A percentile compares a stretch with the other conserved stretches of the same genome.
phyloP scores from a whole-genome alignment of 345 rosid genomes.

The Excoecaria cochinchinensis region DNA sequence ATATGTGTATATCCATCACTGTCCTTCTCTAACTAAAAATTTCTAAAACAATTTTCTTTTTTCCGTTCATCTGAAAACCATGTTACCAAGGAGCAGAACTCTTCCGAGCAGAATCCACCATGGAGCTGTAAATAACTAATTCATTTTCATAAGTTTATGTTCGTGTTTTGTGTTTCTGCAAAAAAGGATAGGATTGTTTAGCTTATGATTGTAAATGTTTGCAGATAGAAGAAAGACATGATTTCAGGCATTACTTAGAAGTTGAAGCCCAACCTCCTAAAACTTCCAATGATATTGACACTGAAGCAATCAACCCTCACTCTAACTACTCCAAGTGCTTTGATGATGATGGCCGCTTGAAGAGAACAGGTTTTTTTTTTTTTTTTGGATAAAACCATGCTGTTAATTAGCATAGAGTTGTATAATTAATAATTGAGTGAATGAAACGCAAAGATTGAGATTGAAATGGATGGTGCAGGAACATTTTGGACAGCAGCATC shows the following conservation, averaged over 20 bases:
- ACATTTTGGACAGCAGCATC: conserved; percentile 49
- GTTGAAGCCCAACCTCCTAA: conserved; percentile 49
- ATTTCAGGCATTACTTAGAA: conserved; percentile 47
- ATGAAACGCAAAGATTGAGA: not conserved
- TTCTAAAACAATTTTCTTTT: too few relatives aligned
- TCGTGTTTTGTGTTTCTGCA: not conserved
- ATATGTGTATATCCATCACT: too few relatives aligned
- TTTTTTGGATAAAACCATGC: too few relatives aligned
- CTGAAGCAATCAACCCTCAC: conserved; percentile 32
- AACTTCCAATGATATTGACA: conserved; percentile 18
- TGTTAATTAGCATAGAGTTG: too few relatives aligned
- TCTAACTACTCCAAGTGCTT: conserved; percentile 49
- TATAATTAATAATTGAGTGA: too few relatives aligned
- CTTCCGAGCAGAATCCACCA: conserved; percentile 53
- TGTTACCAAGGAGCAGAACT: conserved; percentile 60
- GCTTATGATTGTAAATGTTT: not conserved
- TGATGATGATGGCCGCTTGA: conserved; percentile 61
- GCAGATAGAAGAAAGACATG: conserved; percentile 53
- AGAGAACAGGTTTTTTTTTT: conserved; percentile 45
- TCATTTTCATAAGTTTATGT: not conserved
- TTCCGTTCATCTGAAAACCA: conserved; percentile 9
- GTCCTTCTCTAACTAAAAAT: too few relatives aligned
- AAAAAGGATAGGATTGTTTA: not conserved
- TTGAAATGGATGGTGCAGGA: conserved; percentile 32
- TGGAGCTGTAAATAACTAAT: conserved; percentile 27